These are phyloP conservation scores for Fonsecaea monophora DNA, from an alignment of 2,329 filamentous ascomycete genomes.

Conservation along the genomic window DNA sequence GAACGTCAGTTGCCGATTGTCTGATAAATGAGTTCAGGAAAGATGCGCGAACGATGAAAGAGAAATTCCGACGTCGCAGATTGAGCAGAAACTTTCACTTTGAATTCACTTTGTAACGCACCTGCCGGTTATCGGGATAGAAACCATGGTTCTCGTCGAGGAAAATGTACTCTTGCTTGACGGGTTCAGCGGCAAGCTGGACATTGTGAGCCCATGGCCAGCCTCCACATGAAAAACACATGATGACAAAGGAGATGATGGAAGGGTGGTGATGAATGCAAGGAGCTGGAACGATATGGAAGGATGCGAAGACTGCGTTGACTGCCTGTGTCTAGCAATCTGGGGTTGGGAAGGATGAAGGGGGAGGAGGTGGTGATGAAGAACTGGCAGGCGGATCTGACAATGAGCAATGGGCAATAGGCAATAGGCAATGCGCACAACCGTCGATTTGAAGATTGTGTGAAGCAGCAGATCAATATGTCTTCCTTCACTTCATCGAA, in stretches of 20 bases:
- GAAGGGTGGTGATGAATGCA: background rate
- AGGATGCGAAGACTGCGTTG: slow-evolving; percentile 2
- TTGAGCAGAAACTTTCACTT: background rate
- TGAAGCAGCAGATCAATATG: background rate
- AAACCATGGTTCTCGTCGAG: slow-evolving; percentile 37
- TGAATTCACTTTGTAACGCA: slow-evolving; percentile 33
- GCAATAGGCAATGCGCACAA: no score
- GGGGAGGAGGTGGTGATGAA: background rate
- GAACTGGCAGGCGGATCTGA: background rate
- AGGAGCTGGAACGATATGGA: slow-evolving; percentile 9
- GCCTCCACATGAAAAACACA: slow-evolving; percentile 39
- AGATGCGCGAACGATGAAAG: background rate
- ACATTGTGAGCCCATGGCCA: slow-evolving; percentile 39
- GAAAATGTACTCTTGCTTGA: slow-evolving; percentile 39
- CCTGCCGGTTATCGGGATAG: slow-evolving; percentile 37
- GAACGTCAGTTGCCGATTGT: slow-evolving; percentile 3
- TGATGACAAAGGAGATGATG: slow-evolving; percentile 29
- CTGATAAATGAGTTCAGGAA: background rate
- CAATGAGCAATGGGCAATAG: no score
- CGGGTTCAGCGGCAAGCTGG: slow-evolving; percentile 36
- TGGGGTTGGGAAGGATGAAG: slow-evolving; percentile 14
- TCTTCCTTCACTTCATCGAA: background rate
- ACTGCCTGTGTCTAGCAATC: background rate
- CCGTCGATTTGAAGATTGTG: no score
- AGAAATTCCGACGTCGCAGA: background rate